A percentile compares a stretch with the other conserved stretches of the same genome.
Conservation (phyloP, 192 early-diverging fungal genomes). For the Entomortierella chlamydospora region DNA sequence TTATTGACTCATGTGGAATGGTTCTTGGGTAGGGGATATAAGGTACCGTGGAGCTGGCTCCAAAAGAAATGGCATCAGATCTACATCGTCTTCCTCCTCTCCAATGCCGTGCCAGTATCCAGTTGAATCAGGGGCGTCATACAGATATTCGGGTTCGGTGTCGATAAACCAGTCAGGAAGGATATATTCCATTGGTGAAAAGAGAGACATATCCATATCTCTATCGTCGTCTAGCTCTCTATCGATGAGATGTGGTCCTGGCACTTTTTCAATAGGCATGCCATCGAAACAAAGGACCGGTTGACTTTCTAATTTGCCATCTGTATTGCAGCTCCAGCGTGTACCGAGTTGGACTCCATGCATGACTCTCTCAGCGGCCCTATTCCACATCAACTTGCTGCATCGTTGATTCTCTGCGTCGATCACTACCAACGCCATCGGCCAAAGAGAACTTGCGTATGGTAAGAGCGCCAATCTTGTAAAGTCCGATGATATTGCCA, state of each 20-base stretch:
- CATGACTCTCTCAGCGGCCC: conserved; percentile 46
- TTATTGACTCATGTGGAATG: background rate
- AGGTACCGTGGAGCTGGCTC: background rate
- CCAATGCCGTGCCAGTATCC: background rate
- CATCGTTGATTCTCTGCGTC: conserved; percentile 20
- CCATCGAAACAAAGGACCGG: conserved; percentile 41
- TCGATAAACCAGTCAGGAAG: conserved; percentile 29
- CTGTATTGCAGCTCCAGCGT: background rate
- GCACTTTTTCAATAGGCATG: conserved; percentile 14
- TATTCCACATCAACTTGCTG: conserved; percentile 46
- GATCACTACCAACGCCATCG: conserved; percentile 45
- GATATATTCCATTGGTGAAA: background rate
- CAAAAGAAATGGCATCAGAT: background rate
- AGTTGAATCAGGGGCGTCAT: conserved; percentile 9
- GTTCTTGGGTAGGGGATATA: background rate
- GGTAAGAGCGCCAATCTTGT: conserved; percentile 29
- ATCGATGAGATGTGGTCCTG: conserved; percentile 35
- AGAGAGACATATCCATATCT: background rate
- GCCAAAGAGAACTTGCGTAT: conserved; percentile 40
- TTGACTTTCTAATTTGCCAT: background rate
- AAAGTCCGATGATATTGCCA: conserved; percentile 32
- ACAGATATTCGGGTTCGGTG: conserved; percentile 13
- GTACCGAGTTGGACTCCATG: conserved; percentile 33
- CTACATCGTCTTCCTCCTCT: background rate
- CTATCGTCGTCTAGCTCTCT: background rate